Conservation (phyloP, 1,284 basidiomycete genomes). For the Cutaneotrichosporon sp. region DNA sequence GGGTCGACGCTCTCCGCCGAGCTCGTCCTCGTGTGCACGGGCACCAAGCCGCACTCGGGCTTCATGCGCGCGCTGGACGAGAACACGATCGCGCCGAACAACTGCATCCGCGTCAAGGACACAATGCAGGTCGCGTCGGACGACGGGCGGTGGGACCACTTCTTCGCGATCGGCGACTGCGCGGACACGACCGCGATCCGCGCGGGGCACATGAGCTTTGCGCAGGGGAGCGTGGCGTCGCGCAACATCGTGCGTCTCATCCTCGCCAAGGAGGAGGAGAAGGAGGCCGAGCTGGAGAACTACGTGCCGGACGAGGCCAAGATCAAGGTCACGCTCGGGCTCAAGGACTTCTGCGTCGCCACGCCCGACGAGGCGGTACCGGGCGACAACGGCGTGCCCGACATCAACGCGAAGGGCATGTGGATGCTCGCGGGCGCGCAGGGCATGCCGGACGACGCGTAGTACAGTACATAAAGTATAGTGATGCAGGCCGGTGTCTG, state of each 20-base stretch:
- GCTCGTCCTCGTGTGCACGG: slow-evolving; percentile 72
- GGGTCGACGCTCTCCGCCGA: slow-evolving; percentile 66
- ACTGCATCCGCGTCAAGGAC: slow-evolving; percentile 59
- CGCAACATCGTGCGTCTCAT: slow-evolving; percentile 52
- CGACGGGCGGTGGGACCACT: slow-evolving; percentile 27
- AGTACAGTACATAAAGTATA: neutral
- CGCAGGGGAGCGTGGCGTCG: slow-evolving; percentile 56
- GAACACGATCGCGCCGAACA: slow-evolving; percentile 57
- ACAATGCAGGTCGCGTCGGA: slow-evolving; percentile 59
- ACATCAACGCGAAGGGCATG: slow-evolving; percentile 57
- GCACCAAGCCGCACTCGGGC: slow-evolving; percentile 68
- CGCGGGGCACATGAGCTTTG: slow-evolving; percentile 68
- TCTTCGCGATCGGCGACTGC: slow-evolving; percentile 55
- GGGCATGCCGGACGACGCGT: slow-evolving; percentile 15
- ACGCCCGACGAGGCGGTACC: slow-evolving; percentile 57
- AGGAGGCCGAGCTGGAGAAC: slow-evolving; percentile 55
- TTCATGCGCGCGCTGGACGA: slow-evolving; percentile 55
- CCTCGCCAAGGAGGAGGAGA: slow-evolving; percentile 36
- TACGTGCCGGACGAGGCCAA: slow-evolving; percentile 60
- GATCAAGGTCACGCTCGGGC: slow-evolving; percentile 70
- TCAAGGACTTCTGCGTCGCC: slow-evolving; percentile 56
- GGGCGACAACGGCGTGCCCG: slow-evolving; percentile 56
- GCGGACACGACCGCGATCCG: slow-evolving; percentile 56
- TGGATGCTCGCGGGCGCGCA: slow-evolving; percentile 46
- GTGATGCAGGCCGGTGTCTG: too few species aligned